These are phyloP conservation scores for Trichomonas tenax DNA, from an alignment of 208 protist genomes.

Conservation along the genomic window DNA sequence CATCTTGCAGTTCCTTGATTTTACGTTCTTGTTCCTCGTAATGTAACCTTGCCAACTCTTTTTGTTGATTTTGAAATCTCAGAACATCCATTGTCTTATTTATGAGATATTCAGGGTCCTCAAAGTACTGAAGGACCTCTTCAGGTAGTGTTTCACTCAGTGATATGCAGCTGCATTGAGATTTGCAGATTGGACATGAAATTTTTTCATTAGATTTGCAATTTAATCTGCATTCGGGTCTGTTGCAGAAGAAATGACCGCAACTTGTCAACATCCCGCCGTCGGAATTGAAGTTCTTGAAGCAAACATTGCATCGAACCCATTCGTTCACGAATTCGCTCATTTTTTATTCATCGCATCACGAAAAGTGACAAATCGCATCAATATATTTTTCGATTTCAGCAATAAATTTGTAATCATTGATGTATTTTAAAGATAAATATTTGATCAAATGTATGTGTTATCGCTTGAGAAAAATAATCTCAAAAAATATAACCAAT, in stretches of 20 bases:
- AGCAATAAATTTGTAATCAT: too few species aligned
- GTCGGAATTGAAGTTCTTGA: background rate
- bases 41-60: background rate
- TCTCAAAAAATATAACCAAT: too few species aligned
- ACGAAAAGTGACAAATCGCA: too few species aligned
- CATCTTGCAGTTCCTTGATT: background rate
- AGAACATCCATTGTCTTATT: background rate
- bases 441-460: too few species aligned
- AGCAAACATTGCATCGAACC: background rate
- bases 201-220: background rate
- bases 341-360: background rate
- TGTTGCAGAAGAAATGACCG: conserved; percentile 3
- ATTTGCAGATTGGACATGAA: background rate
- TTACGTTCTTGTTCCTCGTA: background rate
- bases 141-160: background rate
- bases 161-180: background rate
- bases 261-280: background rate
- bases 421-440: too few species aligned
- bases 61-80: background rate
- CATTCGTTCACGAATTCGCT: background rate
- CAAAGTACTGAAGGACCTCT: background rate
- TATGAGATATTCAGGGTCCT: background rate
- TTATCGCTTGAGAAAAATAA: too few species aligned
- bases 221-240: background rate
- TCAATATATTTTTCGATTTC: too few species aligned